These are phyloP conservation scores for Aspergillus indologenus DNA, from an alignment of 495 filamentous ascomycete genomes.

Conservation along the genomic window DNA sequence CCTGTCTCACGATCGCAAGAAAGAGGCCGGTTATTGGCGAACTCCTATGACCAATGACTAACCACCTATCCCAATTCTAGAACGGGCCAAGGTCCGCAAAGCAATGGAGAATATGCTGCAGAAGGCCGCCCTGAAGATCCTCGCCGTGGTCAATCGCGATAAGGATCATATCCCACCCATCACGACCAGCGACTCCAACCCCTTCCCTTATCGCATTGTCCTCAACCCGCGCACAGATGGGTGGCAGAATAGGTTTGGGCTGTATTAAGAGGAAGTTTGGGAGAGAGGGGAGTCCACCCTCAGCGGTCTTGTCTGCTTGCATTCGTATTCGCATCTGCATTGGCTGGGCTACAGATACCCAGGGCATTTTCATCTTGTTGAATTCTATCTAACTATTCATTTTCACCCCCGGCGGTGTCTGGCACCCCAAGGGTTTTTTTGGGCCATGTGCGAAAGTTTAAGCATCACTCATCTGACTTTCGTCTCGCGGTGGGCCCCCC, in stretches of 20 bases:
- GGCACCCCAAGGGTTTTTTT: no score
- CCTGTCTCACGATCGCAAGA: no score
- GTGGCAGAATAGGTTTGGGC: conserved; percentile 77
- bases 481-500: no score
- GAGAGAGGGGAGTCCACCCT: no score
- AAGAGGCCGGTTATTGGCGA: no score
- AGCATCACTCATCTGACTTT: no score
- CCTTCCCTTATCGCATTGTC: conserved; percentile 90
- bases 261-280: conserved; percentile 58
- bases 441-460: background rate
- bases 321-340: background rate
- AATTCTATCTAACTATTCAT: no score
- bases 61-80: conserved; percentile 37
- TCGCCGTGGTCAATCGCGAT: conserved; percentile 77
- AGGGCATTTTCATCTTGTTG: background rate
- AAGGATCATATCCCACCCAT: conserved; percentile 98
- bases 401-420: no score
- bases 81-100: conserved; percentile 78
- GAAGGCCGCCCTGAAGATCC: conserved; percentile 81
- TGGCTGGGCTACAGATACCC: conserved; percentile 18
- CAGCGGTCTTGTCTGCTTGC: background rate
- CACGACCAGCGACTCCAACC: conserved; percentile 85
- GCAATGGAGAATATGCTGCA: conserved; percentile 86
- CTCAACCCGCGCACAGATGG: conserved; percentile 75
- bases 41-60: background rate